phyloP scores from a whole-genome alignment of 2,329 filamentous ascomycete genomes.

The Botryotinia globosa region DNA sequence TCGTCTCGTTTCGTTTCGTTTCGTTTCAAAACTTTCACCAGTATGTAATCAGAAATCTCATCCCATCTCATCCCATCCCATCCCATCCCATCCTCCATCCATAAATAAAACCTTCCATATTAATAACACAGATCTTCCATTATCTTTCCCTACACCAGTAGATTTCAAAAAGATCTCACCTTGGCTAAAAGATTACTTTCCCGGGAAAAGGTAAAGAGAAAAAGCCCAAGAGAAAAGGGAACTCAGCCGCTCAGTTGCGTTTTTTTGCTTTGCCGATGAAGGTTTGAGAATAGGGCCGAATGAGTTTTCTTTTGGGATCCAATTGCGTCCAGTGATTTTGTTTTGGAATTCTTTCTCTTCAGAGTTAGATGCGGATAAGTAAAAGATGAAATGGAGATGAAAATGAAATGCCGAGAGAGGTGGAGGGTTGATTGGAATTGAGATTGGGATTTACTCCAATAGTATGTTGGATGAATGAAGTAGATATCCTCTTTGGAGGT shows the following conservation, averaged over 20 bases:
- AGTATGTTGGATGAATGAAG: constrained; percentile 2
- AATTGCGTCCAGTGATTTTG: neutral
- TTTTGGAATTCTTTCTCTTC: neutral
- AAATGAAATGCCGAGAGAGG: neutral
- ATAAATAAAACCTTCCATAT: neutral
- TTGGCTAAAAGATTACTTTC: neutral
- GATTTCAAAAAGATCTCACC: neutral
- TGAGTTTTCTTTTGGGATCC: constrained; percentile 1
- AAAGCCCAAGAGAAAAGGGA: neutral
- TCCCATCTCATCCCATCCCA: neutral
- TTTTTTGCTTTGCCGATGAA: constrained; percentile 4
- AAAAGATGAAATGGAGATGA: neutral
- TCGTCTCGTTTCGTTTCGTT: neutral
- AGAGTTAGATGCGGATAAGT: neutral
- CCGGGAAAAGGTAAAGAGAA: neutral
- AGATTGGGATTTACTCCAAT: neutral
- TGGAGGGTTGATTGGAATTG: neutral
- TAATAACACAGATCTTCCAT: neutral
- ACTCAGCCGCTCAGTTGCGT: constrained; percentile 11
- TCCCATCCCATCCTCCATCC: neutral
- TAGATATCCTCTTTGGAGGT: neutral
- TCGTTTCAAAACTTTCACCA: neutral
- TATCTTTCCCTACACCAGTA: neutral
- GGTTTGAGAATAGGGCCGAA: constrained; percentile 17
- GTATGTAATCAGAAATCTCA: neutral